A percentile compares a stretch with the other conserved stretches of the same genome.
phyloP scores from a whole-genome alignment of 495 filamentous ascomycete genomes.

The Hyphodiscus hymeniophilus region DNA sequence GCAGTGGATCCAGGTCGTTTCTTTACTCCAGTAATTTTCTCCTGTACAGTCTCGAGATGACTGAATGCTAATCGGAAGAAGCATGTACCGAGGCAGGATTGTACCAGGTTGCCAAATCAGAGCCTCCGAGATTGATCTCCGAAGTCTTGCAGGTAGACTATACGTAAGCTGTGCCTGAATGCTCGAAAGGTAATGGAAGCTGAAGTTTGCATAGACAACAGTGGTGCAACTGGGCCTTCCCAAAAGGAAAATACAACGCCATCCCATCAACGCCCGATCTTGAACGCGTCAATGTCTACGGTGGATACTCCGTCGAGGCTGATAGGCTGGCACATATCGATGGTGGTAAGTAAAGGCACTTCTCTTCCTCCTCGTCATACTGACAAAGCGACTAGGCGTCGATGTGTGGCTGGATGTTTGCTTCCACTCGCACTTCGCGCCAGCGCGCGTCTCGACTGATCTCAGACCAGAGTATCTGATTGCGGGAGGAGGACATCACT shows the following conservation, averaged over 20 bases:
- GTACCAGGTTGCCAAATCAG: constrained; percentile 35
- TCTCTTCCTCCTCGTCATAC: neutral
- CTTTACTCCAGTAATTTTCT: constrained; percentile 29
- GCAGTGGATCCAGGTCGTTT: constrained; percentile 24
- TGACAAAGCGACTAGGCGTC: constrained; percentile 9
- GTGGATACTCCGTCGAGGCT: constrained; percentile 34
- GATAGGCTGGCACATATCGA: constrained; percentile 40
- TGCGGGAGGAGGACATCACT: constrained; percentile 39
- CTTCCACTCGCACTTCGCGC: constrained; percentile 35
- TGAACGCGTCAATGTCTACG: constrained; percentile 31
- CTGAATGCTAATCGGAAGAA: neutral
- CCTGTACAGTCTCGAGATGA: too few species aligned
- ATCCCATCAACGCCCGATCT: constrained; percentile 35
- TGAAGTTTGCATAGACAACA: constrained; percentile 20
- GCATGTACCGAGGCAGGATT: constrained; percentile 40
- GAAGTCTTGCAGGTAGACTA: constrained; percentile 36
- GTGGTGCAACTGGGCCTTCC: constrained; percentile 44
- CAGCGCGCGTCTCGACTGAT: constrained; percentile 24
- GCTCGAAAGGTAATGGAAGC: neutral
- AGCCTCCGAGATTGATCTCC: constrained; percentile 33
- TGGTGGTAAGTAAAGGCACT: constrained; percentile 23
- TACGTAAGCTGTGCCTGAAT: constrained; percentile 25
- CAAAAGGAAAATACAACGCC: constrained; percentile 31
- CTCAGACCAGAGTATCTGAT: constrained; percentile 36
- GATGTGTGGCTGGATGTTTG: constrained; percentile 40